Evolutionary conservation across 495 filamentous ascomycete species (phyloP), one percentile per base, ranked within the genome.

Genomic region (Pyronema omphalodes): DNA sequence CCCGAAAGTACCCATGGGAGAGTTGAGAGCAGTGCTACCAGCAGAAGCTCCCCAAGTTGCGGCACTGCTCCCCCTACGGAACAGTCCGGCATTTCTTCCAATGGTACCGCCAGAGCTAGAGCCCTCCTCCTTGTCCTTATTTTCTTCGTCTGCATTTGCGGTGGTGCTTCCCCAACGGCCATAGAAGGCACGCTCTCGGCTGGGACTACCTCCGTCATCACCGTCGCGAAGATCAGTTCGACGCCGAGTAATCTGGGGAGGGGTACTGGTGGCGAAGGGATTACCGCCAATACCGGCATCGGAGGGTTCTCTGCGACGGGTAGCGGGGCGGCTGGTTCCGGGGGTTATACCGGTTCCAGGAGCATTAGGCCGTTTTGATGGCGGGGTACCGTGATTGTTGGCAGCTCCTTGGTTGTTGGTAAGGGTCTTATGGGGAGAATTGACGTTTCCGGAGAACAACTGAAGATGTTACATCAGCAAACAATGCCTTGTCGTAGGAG

Each of bases 401-500:
- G 52, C 69, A 39, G 69, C 71, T 40, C 72, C 76, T 44, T 93
- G 86, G 62, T 93, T 88, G 57, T 74, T 77, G 46, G 71, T 51
- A 33, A 29, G 48, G 66, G 54, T 73, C 78, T 95, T 96, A 43
- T 95, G 70, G 18, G 86, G 80, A 11, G 91, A 95, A 66, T 96
- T 98, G 59, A 98, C 85, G 46, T 89, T 88, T 41, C 75, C 74
- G 34, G 81, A 69, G 68, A 96, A 94, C 50, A 83, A 70, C 79
- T 87, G 58, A 33, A 50, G 18, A 48, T 43, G 40, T 60, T 67
- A 62, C 52, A 63, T 60, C 36, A 60, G 47, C 55, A 60, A 52
- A 50, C 47, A 15, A 2, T 47, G 18, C 12, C 47, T 34, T 35
- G 23, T 50, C 9, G 44, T 19, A 19, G n/a, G 23, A 47, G 17